Evolutionary conservation across 805 yeast species (phyloP).

Genomic region (Candida multigemmis): DNA sequence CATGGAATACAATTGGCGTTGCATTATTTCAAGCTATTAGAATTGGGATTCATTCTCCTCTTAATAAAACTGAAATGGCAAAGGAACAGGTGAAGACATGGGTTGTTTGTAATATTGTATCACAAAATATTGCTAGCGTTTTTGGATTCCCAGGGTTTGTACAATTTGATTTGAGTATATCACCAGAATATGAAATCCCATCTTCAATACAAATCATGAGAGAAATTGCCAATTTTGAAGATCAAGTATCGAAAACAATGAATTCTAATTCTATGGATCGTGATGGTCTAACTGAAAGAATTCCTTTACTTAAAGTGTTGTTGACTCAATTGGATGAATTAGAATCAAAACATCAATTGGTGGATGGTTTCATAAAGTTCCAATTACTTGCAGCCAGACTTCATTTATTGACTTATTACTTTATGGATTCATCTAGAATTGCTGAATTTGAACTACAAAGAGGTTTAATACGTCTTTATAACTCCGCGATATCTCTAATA

Average conservation of each 20-base stretch:
- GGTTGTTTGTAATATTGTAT: conserved; percentile 86
- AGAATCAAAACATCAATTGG: conserved; percentile 50
- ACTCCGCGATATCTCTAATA: conserved; percentile 67
- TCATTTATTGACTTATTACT: conserved; percentile 76
- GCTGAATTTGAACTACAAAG: conserved; percentile 52
- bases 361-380: conserved; percentile 47
- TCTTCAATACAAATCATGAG: conserved; percentile 63
- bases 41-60: conserved; percentile 76
- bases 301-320: conserved; percentile 66
- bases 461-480: conserved; percentile 70
- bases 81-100: conserved; percentile 84
- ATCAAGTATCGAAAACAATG: conserved; percentile 71
- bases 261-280: conserved; percentile 63
- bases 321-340: conserved; percentile 68
- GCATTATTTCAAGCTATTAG: conserved; percentile 90
- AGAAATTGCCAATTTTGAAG: conserved; percentile 78
- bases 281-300: conserved; percentile 60
- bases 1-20: conserved; percentile 91
- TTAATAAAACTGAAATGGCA: conserved; percentile 23
- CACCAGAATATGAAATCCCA: conserved; percentile 41
- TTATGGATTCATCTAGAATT: conserved; percentile 53
- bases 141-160: conserved; percentile 94
- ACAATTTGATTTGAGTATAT: conserved; percentile 67
- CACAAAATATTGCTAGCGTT: conserved; percentile 84
- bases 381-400: conserved; percentile 66